A percentile compares a stretch with the other conserved stretches of the same genome.
These are phyloP conservation scores for Chytriomyces sp. DNA, from an alignment of 192 early-diverging fungal genomes.

Conservation along the genomic window DNA sequence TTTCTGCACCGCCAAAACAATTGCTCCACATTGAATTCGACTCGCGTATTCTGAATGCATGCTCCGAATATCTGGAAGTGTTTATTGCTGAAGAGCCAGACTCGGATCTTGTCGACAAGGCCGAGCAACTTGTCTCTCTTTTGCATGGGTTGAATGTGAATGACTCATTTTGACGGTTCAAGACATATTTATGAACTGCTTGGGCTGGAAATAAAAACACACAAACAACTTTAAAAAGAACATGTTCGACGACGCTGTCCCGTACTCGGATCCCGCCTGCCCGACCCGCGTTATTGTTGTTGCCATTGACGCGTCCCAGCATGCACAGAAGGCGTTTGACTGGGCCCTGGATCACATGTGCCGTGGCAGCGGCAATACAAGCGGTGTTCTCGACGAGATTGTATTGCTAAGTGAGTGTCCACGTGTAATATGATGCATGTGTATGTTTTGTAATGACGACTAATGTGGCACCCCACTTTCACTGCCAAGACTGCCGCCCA, in stretches of 20 bases:
- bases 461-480: too few species aligned
- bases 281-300: constrained; percentile 1
- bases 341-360: background rate
- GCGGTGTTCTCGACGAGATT: too few species aligned
- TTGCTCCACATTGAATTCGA: constrained; percentile 11
- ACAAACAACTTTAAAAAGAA: background rate
- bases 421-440: too few species aligned
- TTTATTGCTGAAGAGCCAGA: background rate
- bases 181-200: background rate
- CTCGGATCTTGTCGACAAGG: constrained; percentile 3
- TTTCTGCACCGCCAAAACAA: constrained; percentile 8
- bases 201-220: background rate
- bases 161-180: too few species aligned
- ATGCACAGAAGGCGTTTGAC: background rate
- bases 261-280: constrained; percentile 4
- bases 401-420: too few species aligned
- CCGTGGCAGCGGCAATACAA: too few species aligned
- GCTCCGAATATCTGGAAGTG: background rate
- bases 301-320: constrained; percentile 6
- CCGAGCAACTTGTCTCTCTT: background rate
- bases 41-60: background rate
- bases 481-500: background rate
- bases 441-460: too few species aligned
- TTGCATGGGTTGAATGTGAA: too few species aligned
- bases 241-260: constrained; percentile 21